Evolutionary conservation across 1,284 basidiomycete species (phyloP), one percentile per base, ranked within the genome.

Genomic region (Sparassis latifolia): DNA sequence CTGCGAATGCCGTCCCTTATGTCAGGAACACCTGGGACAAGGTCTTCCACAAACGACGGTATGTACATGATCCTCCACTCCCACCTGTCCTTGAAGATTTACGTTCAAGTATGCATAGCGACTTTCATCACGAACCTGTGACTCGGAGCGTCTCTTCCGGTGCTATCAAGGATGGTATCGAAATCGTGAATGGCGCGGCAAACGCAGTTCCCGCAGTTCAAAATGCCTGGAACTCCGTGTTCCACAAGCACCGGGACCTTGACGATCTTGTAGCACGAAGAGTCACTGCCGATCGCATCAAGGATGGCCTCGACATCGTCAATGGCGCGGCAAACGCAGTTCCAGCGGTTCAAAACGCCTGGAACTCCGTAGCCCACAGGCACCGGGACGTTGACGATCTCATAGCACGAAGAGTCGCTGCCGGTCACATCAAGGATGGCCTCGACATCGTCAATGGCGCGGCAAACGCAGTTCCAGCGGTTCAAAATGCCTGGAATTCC

Each of bases 361-460:
- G 33, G 33, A 20, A 47, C 35, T 38, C 35, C 35, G n/a, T 9
- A n/a, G 35, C 35, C 35, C 35, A 38, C n/a, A n/a, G 35, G 35
- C 9, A 7, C 9, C 35, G 35, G 35, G 35, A 38, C n/a, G 35
- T 9, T 38, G 9, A 32, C 27, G 12, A 6, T 39, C 46, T 30
- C 20, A 39, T 10, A 28, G 35, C 37, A 30, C 33, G 35, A 27
- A 20, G 20, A 20, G 20, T 20, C 20, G 20, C 20, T 20, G 20
- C 20, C 20, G 20, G 20, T 20, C 20, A 20, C 20, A 20, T 47
- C 29, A 38, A 41, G n/a, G 38, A 40, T 7, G 33, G 46, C 28
- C 5, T 47, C 46, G 40, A 47, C 5, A 28, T 47, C 46, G 12
- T 47, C 35, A 41, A 20, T 38, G 46, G 40, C 30, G 46, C 46